These are phyloP conservation scores for Globisporangium spiculum DNA, from an alignment of 352 stramenopile genomes.

Conservation along the genomic window DNA sequence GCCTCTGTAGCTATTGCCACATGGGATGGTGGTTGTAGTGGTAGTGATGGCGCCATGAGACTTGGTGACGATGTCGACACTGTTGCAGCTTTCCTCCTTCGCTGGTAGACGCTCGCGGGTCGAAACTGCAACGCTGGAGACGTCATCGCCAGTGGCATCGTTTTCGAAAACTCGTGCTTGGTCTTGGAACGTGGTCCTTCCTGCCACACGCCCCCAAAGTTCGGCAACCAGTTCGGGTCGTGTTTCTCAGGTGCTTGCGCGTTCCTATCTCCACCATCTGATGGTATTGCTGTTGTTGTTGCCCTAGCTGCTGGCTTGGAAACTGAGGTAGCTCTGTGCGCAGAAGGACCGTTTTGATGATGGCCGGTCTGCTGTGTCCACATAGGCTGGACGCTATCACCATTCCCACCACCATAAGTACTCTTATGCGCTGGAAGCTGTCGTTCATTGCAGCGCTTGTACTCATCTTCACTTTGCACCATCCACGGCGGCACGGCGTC, in stretches of 20 bases:
- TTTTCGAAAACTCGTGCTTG: slow-evolving; percentile 47
- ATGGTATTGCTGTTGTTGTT: neutral
- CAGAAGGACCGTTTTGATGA: neutral
- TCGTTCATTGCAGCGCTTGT: slow-evolving; percentile 55
- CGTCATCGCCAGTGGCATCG: neutral
- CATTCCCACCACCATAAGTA: neutral
- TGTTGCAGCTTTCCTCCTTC: slow-evolving; percentile 3
- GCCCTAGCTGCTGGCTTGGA: neutral
- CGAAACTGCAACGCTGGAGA: slow-evolving; percentile 5
- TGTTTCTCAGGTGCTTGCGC: slow-evolving; percentile 11
- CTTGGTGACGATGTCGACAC: neutral
- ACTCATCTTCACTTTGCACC: slow-evolving; percentile 66
- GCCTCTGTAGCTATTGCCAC: neutral
- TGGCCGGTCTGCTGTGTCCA: neutral
- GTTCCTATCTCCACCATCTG: neutral
- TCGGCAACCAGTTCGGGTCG: slow-evolving; percentile 58
- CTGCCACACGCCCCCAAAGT: slow-evolving; percentile 79
- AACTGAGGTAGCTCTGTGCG: neutral
- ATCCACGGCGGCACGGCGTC: slow-evolving; percentile 70
- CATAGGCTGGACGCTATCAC: neutral
- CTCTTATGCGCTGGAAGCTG: neutral
- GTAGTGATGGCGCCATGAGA: neutral
- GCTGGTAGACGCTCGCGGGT: slow-evolving; percentile 9
- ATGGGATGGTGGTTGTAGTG: neutral
- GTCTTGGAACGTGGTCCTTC: slow-evolving; percentile 59